Evolutionary conservation across 495 filamentous ascomycete species (phyloP), one percentile per base, ranked within the genome.

Genomic region (Durotheca rogersii): DNA sequence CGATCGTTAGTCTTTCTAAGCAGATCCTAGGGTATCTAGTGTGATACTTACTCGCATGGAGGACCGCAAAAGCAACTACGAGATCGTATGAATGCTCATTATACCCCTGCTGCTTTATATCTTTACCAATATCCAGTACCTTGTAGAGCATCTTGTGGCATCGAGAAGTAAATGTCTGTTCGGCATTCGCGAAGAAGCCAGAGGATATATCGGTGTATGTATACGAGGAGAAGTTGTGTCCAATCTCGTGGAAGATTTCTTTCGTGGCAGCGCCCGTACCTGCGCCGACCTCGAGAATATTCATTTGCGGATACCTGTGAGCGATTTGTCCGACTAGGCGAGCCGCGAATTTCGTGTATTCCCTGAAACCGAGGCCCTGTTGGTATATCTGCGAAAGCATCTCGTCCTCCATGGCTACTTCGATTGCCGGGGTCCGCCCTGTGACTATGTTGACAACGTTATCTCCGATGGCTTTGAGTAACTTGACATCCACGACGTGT

Each of bases 271-370:
- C 70, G 0, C 76, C 76, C 2, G 75, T 75, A 2, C 67, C 72
- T 7, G 69, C 70, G 25, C 79, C 78, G 36, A 82, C 68, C 46
- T 81, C 77, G 18, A 82, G 61, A 3, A 81, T 65, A 4, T 71
- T 67, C 47, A 77, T 56, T 16, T 66, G 51, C 0, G 74, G 74
- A 23, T 72, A 69, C 4, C 72, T 60, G 21, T 76, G 72, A 1
- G 46, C 60, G 9, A 82, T 62, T 33, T 74, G 70, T 14, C 21
- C 43, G 15, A 67, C 60, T 6, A 67, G 30, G 1, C 36, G 44
- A 21, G 10, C 60, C 7, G 66, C 45, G 7, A 49, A 56, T 34
- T 15, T 18, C 23, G 39, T 65, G 33, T 12, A 64, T 29, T 36
- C 46, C 18, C 35, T 43, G 29, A 62, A 62, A 18, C 70, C 68